These are phyloP conservation scores for Areca catechu DNA, from an alignment of 176 grass and related monocot genomes.

Conservation along the genomic window DNA sequence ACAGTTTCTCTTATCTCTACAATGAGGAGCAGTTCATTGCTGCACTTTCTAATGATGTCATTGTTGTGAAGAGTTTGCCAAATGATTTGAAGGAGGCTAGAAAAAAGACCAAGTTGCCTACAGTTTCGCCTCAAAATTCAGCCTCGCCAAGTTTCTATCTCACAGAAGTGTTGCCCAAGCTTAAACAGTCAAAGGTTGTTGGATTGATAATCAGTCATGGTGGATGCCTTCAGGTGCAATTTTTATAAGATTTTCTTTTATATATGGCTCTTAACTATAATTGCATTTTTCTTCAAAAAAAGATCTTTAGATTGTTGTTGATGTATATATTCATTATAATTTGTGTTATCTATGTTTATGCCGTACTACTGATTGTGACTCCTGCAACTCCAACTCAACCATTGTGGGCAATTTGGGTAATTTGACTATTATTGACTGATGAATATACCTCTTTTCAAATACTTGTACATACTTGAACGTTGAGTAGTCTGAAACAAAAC, in stretches of 20 bases:
- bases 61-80: slow-evolving; percentile 67
- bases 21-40: slow-evolving; percentile 84
- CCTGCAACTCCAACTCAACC: too few relatives aligned
- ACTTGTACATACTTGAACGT: too few relatives aligned
- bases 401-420: too few relatives aligned
- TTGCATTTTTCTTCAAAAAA: not conserved
- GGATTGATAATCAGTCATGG: slow-evolving; percentile 82
- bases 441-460: too few relatives aligned
- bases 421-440: too few relatives aligned
- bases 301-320: not conserved
- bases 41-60: slow-evolving; percentile 63
- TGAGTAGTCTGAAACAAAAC: too few relatives aligned
- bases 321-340: too few relatives aligned
- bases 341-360: too few relatives aligned
- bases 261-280: too few relatives aligned
- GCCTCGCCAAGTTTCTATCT: slow-evolving; percentile 69
- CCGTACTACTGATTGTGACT: too few relatives aligned
- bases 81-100: slow-evolving; percentile 77
- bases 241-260: not conserved
- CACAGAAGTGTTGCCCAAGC: slow-evolving; percentile 62
- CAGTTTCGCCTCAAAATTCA: slow-evolving; percentile 61
- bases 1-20: slow-evolving; percentile 95
- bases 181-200: slow-evolving; percentile 79
- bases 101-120: slow-evolving; percentile 89
- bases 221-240: slow-evolving; percentile 82